Evolutionary conservation across 2,329 filamentous ascomycete genomes (phyloP), one percentile per base, ranked within the genome.

Genomic region (Ophiostoma novo-ulmi): DNA sequence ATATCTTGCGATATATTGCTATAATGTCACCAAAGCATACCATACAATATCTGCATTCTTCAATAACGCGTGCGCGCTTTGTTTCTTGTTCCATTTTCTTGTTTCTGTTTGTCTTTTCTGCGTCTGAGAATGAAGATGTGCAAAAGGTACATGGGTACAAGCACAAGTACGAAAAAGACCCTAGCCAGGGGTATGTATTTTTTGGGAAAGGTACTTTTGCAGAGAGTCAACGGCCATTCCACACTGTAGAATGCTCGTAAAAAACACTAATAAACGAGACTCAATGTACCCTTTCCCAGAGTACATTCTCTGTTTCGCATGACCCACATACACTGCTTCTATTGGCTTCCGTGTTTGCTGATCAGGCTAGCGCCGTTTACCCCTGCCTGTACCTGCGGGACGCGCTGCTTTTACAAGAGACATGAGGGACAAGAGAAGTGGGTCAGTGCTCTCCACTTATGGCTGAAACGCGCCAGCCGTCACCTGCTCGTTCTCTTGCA

Each of bases 381-480:
- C 58, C 58, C 58, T 63, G 58, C 11, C 55, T 4, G 58, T 63
- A 35, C 58, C 58, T 61, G 58, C 58, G 5, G 17, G 55, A 61
- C 58, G 58, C 58, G 58, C 55, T 61, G 20, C 48, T 55, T 55
- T 22, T 22, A 31, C 3, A 4, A 4, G 31, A 31, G 31, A 31
- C 31, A 31, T 31, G 31, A 31, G 31, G 31, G 31, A 31, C 31
- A 31, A 31, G 31, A 31, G 31, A 26, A 10, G 61, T 64, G 17
- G 61, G 31, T 10, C 31, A n/a, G 17, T 36, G 35, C 17, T 64
- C 31, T 26, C 17, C 26, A 26, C 11, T 31, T 20, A 20, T 64
- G 61, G 61, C 61, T 64, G 61, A 64, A 64, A 64, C 61, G 61
- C 61, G 61, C 61, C 61, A 64, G 36, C 61, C 35, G 61, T 38